These are phyloP conservation scores for Nothophoma quercina DNA, from an alignment of 2,329 filamentous ascomycete genomes.

Conservation along the genomic window DNA sequence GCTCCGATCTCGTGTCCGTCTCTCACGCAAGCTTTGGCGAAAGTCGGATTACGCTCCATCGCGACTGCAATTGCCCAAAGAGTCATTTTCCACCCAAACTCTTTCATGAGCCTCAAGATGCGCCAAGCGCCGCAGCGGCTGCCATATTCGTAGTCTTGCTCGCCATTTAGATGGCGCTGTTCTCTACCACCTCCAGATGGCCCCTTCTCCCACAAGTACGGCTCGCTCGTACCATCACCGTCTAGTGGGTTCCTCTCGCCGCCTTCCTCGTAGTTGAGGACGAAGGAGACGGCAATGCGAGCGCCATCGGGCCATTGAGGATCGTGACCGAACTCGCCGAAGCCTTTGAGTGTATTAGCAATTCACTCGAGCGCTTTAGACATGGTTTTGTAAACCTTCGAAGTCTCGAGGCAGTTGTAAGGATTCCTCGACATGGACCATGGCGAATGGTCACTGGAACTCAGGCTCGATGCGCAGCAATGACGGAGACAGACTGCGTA, in stretches of 20 bases:
- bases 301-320: conserved; percentile 48
- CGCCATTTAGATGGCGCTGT: conserved; percentile 51
- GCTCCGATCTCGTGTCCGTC: conserved; percentile 60
- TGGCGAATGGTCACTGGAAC: conserved; percentile 13
- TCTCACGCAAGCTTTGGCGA: conserved; percentile 56
- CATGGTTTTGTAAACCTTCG: conserved; percentile 28
- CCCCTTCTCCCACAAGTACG: conserved; percentile 10
- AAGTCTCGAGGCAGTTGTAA: conserved; percentile 51
- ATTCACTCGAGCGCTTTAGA: neutral
- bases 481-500: too few relatives aligned
- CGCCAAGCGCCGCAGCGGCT: conserved; percentile 60
- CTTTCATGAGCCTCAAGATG: conserved; percentile 58
- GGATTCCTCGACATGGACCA: conserved; percentile 44
- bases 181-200: conserved; percentile 18
- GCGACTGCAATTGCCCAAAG: conserved; percentile 60
- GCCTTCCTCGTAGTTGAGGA: conserved; percentile 49
- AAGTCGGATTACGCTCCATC: conserved; percentile 57
- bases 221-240: conserved; percentile 42
- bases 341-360: conserved; percentile 47
- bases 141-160: conserved; percentile 62
- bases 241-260: conserved; percentile 43
- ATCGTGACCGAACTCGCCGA: conserved; percentile 51
- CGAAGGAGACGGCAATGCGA: conserved; percentile 50
- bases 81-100: conserved; percentile 59
- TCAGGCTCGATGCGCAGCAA: too few relatives aligned